phyloP scores from a whole-genome alignment of 805 yeast genomes.

The Wilhelminamyces savonicus region DNA sequence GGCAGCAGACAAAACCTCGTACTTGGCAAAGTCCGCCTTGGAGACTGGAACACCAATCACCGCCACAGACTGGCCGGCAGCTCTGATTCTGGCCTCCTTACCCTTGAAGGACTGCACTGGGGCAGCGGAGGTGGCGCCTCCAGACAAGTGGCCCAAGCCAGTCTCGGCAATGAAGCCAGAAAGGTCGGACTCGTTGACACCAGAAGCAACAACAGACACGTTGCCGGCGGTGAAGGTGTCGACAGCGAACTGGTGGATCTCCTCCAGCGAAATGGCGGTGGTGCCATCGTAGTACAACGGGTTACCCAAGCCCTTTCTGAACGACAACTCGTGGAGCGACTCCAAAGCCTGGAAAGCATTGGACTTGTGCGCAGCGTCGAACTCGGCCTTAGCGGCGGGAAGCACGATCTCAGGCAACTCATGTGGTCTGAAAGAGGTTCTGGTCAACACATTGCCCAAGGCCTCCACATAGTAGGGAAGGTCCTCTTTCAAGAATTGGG shows the following conservation, averaged over 20 bases:
- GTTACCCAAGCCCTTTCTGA: slow-evolving; percentile 84
- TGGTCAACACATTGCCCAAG: slow-evolving; percentile 65
- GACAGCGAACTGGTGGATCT: slow-evolving; percentile 60
- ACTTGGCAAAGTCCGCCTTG: slow-evolving; percentile 55
- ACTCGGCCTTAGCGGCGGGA: slow-evolving; percentile 70
- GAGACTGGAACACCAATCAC: slow-evolving; percentile 77
- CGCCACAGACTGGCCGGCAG: slow-evolving; percentile 61
- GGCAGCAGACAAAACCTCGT: slow-evolving; percentile 65
- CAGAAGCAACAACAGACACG: slow-evolving; percentile 65
- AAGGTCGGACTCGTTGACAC: slow-evolving; percentile 70
- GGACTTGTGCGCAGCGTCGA: slow-evolving; percentile 42
- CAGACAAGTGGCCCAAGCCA: slow-evolving; percentile 55
- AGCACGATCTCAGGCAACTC: slow-evolving; percentile 77
- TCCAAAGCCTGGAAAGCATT: slow-evolving; percentile 64
- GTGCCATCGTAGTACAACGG: slow-evolving; percentile 71
- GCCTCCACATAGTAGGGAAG: slow-evolving; percentile 90
- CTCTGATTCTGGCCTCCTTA: slow-evolving; percentile 62
- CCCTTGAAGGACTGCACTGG: slow-evolving; percentile 49
- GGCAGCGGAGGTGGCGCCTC: slow-evolving; percentile 45
- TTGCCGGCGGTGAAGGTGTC: slow-evolving; percentile 64
- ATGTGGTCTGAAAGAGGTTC: slow-evolving; percentile 72
- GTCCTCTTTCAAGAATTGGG: slow-evolving; percentile 79
- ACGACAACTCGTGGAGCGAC: slow-evolving; percentile 71
- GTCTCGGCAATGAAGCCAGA: slow-evolving; percentile 60
- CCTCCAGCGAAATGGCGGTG: slow-evolving; percentile 49